Evolutionary conservation across 2,329 filamentous ascomycete species (phyloP), one percentile per base, ranked within the genome.

Genomic region (Fusarium sp.): DNA sequence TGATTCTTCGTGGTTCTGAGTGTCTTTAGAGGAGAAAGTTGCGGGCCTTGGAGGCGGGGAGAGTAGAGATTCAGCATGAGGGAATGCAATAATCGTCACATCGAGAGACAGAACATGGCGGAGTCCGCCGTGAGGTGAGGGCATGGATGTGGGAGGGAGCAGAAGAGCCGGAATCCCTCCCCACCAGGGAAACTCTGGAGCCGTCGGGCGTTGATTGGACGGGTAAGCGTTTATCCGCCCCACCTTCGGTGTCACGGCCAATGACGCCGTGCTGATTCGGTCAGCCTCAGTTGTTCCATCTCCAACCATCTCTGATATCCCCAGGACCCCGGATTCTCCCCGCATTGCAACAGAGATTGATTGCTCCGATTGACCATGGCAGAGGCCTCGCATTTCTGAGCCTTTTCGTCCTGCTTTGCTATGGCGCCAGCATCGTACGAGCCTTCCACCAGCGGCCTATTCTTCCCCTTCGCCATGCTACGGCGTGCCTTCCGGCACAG

Each of bases 281-380:
- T 55, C 41, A 58, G 62, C 55, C 51, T 23, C 43, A 46, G 47
- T 51, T 23, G 23, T 13, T 46, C 56, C 72, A 57, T 63, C 63
- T 66, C 58, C 60, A 65, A 43, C 50, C 48, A 48, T 65, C 59
- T 57, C 54, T 70, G 70, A 70, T 60, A 62, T 71, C 69, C 68
- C 61, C 62, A 62, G 60, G 62, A 60, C 71, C 73, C 71, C 71
- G 66, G 73, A 71, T 73, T 75, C 72, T 72, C 73, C 73, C 74
- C 73, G 72, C 73, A 75, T 70, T 67, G 55, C 54, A 60, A 44
- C 50, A 64, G 50, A 51, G 70, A 31, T 64, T 61, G 55, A 34
- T 40, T 46, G 48, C 56, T 65, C 40, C 41, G 56, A 44, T 63
- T 61, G 68, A 54, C 43, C 48, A 71, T 71, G 69, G 58, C 63